Base-by-base conservation (phyloP, 805 yeast genomes). In the Metschnikowia continentalis region DNA sequence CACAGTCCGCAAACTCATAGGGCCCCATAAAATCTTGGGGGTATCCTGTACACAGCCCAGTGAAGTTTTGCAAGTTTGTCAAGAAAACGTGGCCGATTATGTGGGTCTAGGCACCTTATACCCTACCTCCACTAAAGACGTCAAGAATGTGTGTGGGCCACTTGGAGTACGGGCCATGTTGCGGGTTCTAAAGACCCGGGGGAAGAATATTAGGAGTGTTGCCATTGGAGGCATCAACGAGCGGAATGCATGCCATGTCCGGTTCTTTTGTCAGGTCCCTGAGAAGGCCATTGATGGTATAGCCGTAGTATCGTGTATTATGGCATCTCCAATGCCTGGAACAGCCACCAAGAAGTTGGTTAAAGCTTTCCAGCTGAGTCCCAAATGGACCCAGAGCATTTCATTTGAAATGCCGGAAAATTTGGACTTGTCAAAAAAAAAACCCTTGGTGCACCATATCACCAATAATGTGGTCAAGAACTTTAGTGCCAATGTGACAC, bases 401-500 rank as follows among this genome's bases (percentile, higher is more conserved):
- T 32, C 10, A 5, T 14, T 36, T 5, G 3, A 22, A 8, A 22
- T n/a, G 2, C 37, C 23, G 3, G n/a, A 17, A 6, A 38, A 7
- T 3, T 32, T 52, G 36, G 19, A 36, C 19, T 49, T 47, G 23
- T 26, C 44, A n/a, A 39, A 40, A 0, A 37, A 40, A 0, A 69
- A 72, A 5, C 95, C 96, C 0, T 66, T 90, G 56, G 83, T 89
- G 6, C 97, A 91, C 61, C 96, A 90, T 60, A 84, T 91, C 52
- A 90, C 96, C 19, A 90, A 90, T 62, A 79, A 77, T 50, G 97
- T 91, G n/a, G 96, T 88, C 26, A 88, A 88, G 61, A 87, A 88
- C 64, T 82, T 88, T 62, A 85, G 90, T 51, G 97, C 97, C 5
- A 90, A 90, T 61, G 88, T 88, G 6, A 81, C 94, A 0, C 71